Percentiles rank a stretch among this genome's conserved stretches.
phyloP scores from a whole-genome alignment of 202 grass and related monocot species.

The Panicum virgatum region DNA sequence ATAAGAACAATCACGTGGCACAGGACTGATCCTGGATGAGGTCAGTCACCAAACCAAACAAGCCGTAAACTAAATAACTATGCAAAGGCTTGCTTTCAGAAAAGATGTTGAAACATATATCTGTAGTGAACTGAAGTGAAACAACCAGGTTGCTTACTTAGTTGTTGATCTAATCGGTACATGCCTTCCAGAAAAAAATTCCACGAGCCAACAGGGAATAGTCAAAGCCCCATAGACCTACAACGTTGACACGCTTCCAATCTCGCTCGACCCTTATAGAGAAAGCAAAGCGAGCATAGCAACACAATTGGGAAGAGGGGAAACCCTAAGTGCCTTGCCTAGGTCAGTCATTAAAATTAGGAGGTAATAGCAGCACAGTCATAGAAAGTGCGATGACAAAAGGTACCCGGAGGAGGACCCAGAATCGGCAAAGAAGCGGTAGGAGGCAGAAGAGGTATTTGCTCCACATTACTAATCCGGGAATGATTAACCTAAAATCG shows the following conservation, averaged over 20 bases:
- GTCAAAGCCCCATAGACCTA: neutral
- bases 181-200: neutral
- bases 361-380: neutral
- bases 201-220: neutral
- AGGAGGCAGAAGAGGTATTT: neutral
- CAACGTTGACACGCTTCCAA: neutral
- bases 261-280: neutral
- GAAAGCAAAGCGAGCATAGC: neutral
- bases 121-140: neutral
- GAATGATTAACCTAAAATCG: too few species aligned
- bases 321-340: neutral
- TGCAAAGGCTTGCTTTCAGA: neutral
- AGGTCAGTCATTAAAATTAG: neutral
- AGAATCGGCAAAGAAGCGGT: neutral
- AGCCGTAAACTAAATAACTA: neutral
- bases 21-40: too few species aligned
- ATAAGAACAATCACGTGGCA: too few species aligned
- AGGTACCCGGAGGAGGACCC: neutral
- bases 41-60: too few species aligned
- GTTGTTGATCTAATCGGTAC: neutral
- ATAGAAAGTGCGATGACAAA: neutral
- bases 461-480: conserved; percentile 29
- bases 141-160: neutral
- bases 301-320: neutral
- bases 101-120: neutral